Percentiles rank a stretch among this genome's conserved stretches.
phyloP scores from a whole-genome alignment of 2,329 filamentous ascomycete genomes.

The Fusarium pseudonygamai region DNA sequence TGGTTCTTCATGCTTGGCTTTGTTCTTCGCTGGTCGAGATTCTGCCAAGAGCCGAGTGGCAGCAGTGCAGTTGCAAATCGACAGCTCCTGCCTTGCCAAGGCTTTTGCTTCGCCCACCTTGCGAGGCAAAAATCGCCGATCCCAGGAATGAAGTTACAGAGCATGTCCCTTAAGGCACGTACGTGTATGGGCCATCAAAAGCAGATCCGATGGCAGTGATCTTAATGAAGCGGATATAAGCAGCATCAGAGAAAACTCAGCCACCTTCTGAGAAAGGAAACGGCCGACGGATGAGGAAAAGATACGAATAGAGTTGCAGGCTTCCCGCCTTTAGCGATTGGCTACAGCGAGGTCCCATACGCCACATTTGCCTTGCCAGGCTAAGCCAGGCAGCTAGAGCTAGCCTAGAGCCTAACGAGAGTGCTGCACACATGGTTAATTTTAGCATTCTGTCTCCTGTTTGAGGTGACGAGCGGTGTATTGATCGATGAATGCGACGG shows the following conservation, averaged over 20 bases:
- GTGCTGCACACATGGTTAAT: slow-evolving; percentile 6
- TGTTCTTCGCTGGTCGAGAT: neutral
- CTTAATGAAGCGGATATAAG: neutral
- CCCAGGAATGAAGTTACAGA: slow-evolving; percentile 3
- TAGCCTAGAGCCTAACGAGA: neutral
- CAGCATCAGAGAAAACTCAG: neutral
- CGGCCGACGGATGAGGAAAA: neutral
- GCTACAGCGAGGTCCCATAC: neutral
- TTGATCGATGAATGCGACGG: neutral
- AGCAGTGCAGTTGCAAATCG: neutral
- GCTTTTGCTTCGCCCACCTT: neutral
- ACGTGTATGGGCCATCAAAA: neutral
- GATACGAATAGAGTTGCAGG: slow-evolving; percentile 6
- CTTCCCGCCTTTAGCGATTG: slow-evolving; percentile 4
- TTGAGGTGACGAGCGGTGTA: neutral
- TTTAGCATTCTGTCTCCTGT: slow-evolving; percentile 1
- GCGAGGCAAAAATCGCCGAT: neutral
- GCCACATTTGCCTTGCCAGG: neutral
- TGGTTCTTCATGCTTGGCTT: neutral
- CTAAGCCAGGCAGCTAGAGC: neutral
- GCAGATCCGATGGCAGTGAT: neutral
- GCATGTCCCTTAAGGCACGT: neutral
- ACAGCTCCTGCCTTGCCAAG: neutral
- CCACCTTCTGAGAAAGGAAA: neutral
- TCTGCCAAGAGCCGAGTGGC: neutral